These are phyloP conservation scores for Lachnellula arida DNA, from an alignment of 2,329 filamentous ascomycete species.

Conservation along the genomic window DNA sequence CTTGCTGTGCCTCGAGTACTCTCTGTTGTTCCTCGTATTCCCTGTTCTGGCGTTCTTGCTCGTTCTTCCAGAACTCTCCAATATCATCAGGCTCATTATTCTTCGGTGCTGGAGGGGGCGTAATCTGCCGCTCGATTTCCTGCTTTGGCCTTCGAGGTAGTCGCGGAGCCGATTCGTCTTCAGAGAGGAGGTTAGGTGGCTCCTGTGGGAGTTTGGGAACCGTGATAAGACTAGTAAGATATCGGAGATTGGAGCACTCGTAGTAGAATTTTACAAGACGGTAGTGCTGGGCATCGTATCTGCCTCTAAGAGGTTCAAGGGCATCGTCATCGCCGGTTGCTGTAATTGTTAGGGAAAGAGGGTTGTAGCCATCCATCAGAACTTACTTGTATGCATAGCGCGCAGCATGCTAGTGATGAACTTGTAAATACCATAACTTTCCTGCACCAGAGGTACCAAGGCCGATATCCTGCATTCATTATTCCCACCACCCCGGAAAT, in stretches of 20 bases:
- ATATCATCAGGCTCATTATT: slow-evolving; percentile 88
- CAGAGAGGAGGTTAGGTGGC: slow-evolving; percentile 79
- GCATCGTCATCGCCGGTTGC: slow-evolving; percentile 92
- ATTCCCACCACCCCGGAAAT: slow-evolving; percentile 86
- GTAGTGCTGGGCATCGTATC: slow-evolving; percentile 96
- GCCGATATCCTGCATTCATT: slow-evolving; percentile 97
- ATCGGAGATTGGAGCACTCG: slow-evolving; percentile 95
- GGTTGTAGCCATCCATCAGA: not conserved
- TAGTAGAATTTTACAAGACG: slow-evolving; percentile 97
- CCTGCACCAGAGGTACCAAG: slow-evolving; percentile 86
- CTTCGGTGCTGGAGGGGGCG: slow-evolving; percentile 63
- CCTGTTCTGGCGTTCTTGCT: slow-evolving; percentile 84
- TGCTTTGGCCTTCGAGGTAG: slow-evolving; percentile 76
- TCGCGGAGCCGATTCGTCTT: slow-evolving; percentile 78
- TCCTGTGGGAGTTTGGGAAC: slow-evolving; percentile 95
- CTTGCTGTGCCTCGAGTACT: slow-evolving; percentile 80
- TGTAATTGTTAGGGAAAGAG: slow-evolving; percentile 31
- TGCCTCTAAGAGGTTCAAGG: slow-evolving; percentile 76
- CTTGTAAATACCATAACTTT: slow-evolving; percentile 99
- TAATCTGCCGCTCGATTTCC: slow-evolving; percentile 64
- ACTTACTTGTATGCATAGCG: slow-evolving; percentile 90
- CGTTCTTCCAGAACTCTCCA: slow-evolving; percentile 95
- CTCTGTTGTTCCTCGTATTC: slow-evolving; percentile 94
- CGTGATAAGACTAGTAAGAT: slow-evolving; percentile 92
- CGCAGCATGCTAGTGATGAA: slow-evolving; percentile 99